Conservation (phyloP, 257 asterid genomes). For the Solanum bukasovii region DNA sequence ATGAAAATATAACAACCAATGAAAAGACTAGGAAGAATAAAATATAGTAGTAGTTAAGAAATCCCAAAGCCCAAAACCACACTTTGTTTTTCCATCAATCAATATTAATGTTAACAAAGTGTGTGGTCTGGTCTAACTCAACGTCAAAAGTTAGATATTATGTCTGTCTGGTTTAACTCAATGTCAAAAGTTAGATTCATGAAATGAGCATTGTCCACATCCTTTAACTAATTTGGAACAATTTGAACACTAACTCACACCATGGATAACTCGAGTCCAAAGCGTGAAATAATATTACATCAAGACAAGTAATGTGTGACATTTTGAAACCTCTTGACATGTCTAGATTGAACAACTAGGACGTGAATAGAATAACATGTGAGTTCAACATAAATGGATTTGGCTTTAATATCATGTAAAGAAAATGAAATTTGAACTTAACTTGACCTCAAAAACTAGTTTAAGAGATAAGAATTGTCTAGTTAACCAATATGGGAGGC, state of each 20-base stretch:
- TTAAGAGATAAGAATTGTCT: background rate
- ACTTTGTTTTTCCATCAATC: background rate
- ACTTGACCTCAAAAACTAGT: background rate
- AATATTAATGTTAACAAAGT: background rate
- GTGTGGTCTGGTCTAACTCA: background rate
- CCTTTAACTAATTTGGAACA: background rate
- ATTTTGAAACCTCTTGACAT: background rate
- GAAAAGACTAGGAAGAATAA: background rate
- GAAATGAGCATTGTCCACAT: background rate
- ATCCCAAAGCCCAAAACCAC: background rate
- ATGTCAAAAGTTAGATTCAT: background rate
- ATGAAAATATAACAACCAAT: conserved; percentile 12
- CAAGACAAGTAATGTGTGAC: background rate
- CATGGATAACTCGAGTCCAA: background rate
- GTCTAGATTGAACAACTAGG: background rate
- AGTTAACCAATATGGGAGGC: background rate
- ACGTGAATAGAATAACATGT: background rate
- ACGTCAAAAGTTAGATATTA: background rate
- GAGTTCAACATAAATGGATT: background rate
- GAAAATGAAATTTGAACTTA: background rate
- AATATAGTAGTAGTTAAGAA: background rate
- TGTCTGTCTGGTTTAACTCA: background rate
- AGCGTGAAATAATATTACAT: no score
- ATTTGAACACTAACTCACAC: background rate
- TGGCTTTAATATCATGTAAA: background rate